These are phyloP conservation scores for Candida dubliniensis DNA, from an alignment of 1,139 yeast genomes.

Conservation along the genomic window DNA sequence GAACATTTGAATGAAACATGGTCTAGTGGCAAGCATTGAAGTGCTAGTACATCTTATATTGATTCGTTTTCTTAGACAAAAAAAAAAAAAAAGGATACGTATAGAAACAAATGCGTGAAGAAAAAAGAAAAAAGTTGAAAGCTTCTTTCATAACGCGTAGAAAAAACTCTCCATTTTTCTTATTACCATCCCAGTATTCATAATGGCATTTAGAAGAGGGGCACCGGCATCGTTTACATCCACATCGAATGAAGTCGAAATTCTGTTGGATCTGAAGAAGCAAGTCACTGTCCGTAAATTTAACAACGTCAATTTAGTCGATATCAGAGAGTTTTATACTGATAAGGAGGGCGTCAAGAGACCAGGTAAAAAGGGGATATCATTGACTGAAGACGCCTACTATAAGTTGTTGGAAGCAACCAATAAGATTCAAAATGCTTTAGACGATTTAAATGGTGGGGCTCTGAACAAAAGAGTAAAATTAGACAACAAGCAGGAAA, in stretches of 20 bases:
- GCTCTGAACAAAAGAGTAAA: constrained; percentile 9
- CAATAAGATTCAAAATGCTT: constrained; percentile 61
- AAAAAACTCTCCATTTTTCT: background rate
- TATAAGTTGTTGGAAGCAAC: constrained; percentile 49
- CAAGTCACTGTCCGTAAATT: constrained; percentile 71
- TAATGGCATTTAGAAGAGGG: constrained; percentile 12
- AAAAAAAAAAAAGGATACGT: background rate
- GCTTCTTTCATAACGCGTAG: constrained; percentile 1
- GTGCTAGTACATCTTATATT: no score
- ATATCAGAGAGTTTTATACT: constrained; percentile 76
- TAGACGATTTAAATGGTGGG: constrained; percentile 42
- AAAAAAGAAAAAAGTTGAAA: background rate
- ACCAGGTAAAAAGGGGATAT: constrained; percentile 87
- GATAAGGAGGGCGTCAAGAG: constrained; percentile 58
- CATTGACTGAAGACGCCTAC: constrained; percentile 75
- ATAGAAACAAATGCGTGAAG: background rate
- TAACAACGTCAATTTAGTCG: constrained; percentile 64
- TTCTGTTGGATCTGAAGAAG: constrained; percentile 60
- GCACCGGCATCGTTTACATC: constrained; percentile 4
- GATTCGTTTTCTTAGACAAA: constrained; percentile 7
- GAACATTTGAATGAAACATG: constrained; percentile 68
- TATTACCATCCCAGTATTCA: background rate
- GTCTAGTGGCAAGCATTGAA: constrained; percentile 58
- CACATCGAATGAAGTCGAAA: constrained; percentile 14
- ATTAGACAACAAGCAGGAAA: constrained; percentile 2